Base-by-base conservation (phyloP, 2,329 filamentous ascomycete species). In the Scytalidium sp. region DNA sequence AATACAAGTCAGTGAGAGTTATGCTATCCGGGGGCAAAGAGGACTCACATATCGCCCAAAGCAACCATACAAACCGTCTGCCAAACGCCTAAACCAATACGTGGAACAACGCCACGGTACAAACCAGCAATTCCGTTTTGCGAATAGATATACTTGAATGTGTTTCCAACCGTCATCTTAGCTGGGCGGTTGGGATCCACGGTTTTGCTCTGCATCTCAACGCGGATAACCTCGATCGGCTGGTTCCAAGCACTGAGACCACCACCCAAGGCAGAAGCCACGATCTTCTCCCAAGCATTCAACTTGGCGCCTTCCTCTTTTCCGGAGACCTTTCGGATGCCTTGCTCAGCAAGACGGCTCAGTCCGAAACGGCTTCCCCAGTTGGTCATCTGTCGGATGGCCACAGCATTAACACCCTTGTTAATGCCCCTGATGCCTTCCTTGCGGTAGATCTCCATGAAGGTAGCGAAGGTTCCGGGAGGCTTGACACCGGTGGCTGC, bases 41-140 rank as follows among this genome's bases (percentile, higher is more conserved):
- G 46, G 61, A 83, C 90, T 79, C 75, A 95, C 91, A 96, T 92
- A 76, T 97, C 94, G 75, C 94, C 94, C 72, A 97, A 80, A 66
- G 93, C 94, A 74, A 99, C 94, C 94, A 99, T 99, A 81, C 94
- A 99, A 67, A 99, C 88, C 55, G 94, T 99, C 81, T 99, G 94
- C 94, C 94, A 99, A 76, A 99, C 83, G 68, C 94, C 87, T 57
- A 99, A 85, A 62, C 92, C 92, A 69, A 99, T 92, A 70, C 94
- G 87, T 63, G 94, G 94, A 60, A 90, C 80, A 57, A 99, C 93
- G 67, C 94, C 94, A 67, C 94, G 90, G 81, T 99, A 99, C 59
- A 99, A 79, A 66, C 94, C 94, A 77, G 85, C 88, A 66, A 97
- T 43, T 54, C 94, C 94, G 72, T 96, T 97, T 68, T 81, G 83